Percentiles rank a stretch among this genome's conserved stretches.
phyloP scores from a whole-genome alignment of 2,329 filamentous ascomycete genomes.

The Colletotrichum sp. region DNA sequence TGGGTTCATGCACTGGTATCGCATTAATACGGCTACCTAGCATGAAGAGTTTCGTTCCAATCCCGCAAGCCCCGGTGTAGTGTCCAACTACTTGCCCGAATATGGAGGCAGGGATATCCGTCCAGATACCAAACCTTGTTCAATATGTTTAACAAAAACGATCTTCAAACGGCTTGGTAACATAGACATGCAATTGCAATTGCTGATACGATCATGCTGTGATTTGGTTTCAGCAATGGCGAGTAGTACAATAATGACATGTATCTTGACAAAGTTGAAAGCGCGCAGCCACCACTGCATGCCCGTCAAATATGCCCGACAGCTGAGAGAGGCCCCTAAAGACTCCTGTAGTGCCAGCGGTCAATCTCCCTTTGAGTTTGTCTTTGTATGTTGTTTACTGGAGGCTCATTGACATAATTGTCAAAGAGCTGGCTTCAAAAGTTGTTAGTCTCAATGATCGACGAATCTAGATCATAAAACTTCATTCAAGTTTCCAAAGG shows the following conservation, averaged over 20 bases:
- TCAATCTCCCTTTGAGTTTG: background rate
- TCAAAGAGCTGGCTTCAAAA: background rate
- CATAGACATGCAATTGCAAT: too few species aligned
- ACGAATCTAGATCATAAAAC: background rate
- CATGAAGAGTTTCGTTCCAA: background rate
- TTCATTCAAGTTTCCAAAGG: background rate
- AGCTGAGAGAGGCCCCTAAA: rapidly evolving
- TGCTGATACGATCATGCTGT: background rate
- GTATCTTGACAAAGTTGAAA: rapidly evolving
- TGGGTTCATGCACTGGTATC: rapidly evolving
- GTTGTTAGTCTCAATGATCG: rapidly evolving
- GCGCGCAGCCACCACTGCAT: background rate
- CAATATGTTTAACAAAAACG: background rate
- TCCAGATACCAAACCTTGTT: background rate
- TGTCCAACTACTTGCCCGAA: rapidly evolving
- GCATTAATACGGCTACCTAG: background rate
- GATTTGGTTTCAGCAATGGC: rapidly evolving
- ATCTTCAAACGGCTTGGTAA: too few species aligned
- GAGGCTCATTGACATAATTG: rapidly evolving
- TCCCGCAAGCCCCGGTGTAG: rapidly evolving
- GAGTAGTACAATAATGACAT: rapidly evolving
- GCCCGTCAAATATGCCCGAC: too few species aligned
- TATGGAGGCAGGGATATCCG: rapidly evolving
- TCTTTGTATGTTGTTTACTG: background rate
- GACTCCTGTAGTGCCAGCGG: rapidly evolving